These are phyloP conservation scores for Phytophthora idaei DNA, from an alignment of 352 stramenopile species.

Conservation along the genomic window DNA sequence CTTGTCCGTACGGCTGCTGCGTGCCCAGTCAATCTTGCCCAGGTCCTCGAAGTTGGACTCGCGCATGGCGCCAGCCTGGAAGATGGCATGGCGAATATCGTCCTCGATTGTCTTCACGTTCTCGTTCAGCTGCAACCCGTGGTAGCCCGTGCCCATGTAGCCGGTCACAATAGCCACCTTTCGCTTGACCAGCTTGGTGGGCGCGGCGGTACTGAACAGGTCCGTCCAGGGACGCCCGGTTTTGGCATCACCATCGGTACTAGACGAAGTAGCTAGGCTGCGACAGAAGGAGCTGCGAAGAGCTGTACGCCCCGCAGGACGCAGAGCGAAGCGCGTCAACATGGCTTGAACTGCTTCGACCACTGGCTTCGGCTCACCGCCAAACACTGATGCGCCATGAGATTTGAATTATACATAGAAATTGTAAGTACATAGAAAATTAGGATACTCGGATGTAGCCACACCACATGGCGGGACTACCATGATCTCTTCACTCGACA, in stretches of 20 bases:
- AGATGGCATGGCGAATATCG: conserved; percentile 79
- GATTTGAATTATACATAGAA: neutral
- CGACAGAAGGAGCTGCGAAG: conserved; percentile 19
- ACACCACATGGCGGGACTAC: conserved; percentile 10
- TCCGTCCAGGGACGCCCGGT: conserved; percentile 9
- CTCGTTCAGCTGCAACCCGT: conserved; percentile 81
- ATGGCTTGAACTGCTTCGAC: conserved; percentile 11
- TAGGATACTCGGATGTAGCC: conserved; percentile 8
- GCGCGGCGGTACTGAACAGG: neutral
- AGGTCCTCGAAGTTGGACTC: conserved; percentile 90
- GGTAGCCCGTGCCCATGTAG: conserved; percentile 85
- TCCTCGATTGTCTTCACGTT: conserved; percentile 87
- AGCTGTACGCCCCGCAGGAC: conserved; percentile 10
- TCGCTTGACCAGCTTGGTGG: conserved; percentile 72
- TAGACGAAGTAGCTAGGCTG: conserved; percentile 7
- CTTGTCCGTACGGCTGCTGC: conserved; percentile 92
- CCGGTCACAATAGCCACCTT: conserved; percentile 88
- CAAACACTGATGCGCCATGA: neutral
- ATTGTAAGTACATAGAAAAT: conserved; percentile 16
- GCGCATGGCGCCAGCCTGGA: conserved; percentile 80
- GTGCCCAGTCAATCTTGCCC: conserved; percentile 90
- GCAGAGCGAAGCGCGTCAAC: conserved; percentile 33
- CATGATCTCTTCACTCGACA: conserved; percentile 30
- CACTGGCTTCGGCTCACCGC: conserved; percentile 17
- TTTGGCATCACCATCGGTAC: neutral